Evolutionary conservation across 2,329 filamentous ascomycete species (phyloP).

Genomic region (Colletotrichum echinochloae): DNA sequence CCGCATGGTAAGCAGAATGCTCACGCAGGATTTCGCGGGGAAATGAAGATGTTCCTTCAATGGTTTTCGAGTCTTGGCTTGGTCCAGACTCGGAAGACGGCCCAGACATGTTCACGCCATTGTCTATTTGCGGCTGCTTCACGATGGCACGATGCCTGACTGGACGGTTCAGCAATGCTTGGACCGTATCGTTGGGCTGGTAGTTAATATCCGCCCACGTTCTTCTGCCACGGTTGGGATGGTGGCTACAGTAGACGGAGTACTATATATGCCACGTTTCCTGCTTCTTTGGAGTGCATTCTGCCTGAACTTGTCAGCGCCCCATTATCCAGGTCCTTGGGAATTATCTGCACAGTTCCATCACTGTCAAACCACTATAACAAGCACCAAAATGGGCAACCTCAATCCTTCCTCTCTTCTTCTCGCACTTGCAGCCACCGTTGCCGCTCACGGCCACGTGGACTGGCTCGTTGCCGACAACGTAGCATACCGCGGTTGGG

Average conservation of each 20-base stretch:
- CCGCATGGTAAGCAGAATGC: neutral
- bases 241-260: neutral
- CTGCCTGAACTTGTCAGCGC: conserved; percentile 31
- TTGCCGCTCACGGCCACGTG: conserved; percentile 50
- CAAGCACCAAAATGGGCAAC: conserved; percentile 20
- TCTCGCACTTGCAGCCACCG: conserved; percentile 43
- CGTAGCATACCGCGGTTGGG: conserved; percentile 54
- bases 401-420: conserved; percentile 37
- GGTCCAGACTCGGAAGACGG: conserved; percentile 2
- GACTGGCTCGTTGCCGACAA: conserved; percentile 46
- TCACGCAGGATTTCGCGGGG: neutral
- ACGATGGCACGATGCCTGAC: neutral
- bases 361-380: neutral
- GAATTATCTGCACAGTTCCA: neutral
- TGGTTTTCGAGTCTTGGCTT: conserved; percentile 3
- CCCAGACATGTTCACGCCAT: neutral
- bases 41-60: neutral
- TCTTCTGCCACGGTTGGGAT: neutral
- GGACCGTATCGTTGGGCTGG: neutral
- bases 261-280: conserved; percentile 33
- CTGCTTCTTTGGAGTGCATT: conserved; percentile 9
- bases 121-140: neutral
- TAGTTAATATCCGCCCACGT: conserved; percentile 8
- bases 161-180: neutral
- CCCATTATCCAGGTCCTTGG: conserved; percentile 23